Percentiles rank a stretch among this genome's conserved stretches.
Evolutionary conservation across 345 rosid genomes (phyloP).

Genomic region (Eutrema heterophyllum): DNA sequence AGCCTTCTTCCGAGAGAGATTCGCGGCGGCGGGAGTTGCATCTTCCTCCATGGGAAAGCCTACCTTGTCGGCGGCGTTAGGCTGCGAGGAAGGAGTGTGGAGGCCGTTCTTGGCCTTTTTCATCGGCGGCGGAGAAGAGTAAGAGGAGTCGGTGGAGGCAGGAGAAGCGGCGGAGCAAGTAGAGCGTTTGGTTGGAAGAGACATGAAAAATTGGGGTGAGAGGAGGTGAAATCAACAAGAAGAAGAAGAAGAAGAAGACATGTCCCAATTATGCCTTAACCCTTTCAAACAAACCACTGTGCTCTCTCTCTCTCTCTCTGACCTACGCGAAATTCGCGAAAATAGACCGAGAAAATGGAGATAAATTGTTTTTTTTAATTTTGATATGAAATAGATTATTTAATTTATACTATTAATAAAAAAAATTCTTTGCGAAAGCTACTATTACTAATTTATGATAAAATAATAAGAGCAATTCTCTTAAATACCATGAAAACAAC

Average conservation of each 20-base stretch:
- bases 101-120: constrained; percentile 50
- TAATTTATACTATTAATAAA: not conserved
- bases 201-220: constrained; percentile 42
- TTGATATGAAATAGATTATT: not conserved
- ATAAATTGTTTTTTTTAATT: not conserved
- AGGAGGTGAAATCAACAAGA: constrained; percentile 12
- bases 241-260: constrained; percentile 24
- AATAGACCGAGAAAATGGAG: not conserved
- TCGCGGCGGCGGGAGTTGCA: constrained; percentile 54
- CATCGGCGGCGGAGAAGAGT: constrained; percentile 35
- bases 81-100: constrained; percentile 29
- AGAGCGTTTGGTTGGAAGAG: constrained; percentile 85
- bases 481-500: no score
- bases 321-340: constrained; percentile 13
- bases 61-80: constrained; percentile 26
- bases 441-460: no score
- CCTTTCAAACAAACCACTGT: constrained; percentile 2
- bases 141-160: constrained; percentile 44
- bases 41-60: constrained; percentile 64
- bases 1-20: constrained; percentile 84
- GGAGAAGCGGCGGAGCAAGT: constrained; percentile 36
- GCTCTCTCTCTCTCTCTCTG: not conserved
- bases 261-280: constrained; percentile 9
- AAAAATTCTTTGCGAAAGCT: no score
- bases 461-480: no score